Evolutionary conservation across 306 rosid genomes (phyloP).

Genomic region (Trifolium dubium): DNA sequence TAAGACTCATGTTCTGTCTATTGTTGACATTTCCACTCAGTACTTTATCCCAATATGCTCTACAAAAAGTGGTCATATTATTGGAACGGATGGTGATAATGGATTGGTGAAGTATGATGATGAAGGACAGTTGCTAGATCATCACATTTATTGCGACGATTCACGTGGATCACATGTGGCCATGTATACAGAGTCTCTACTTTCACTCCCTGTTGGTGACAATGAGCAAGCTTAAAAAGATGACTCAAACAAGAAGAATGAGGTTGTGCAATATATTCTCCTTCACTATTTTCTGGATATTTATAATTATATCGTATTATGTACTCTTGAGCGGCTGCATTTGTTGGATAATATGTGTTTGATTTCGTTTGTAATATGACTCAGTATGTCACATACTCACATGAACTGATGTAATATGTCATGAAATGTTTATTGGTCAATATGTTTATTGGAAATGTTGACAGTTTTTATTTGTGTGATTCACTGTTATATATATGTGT

Average conservation of each 20-base stretch:
- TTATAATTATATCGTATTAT: too few relatives aligned
- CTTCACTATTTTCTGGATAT: background rate
- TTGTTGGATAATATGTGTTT: too few relatives aligned
- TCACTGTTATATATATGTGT: too few relatives aligned
- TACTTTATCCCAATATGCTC: background rate
- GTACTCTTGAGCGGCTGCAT: too few relatives aligned
- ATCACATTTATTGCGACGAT: background rate
- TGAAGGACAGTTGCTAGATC: constrained; percentile 18
- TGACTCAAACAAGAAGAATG: background rate
- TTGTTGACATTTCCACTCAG: background rate
- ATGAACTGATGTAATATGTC: too few relatives aligned
- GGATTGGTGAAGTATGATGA: constrained; percentile 30
- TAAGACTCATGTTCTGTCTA: background rate
- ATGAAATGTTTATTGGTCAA: too few relatives aligned
- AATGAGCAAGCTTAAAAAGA: background rate
- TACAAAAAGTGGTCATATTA: constrained; percentile 30
- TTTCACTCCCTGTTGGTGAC: constrained; percentile 19
- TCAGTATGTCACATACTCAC: too few relatives aligned
- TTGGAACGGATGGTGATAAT: background rate
- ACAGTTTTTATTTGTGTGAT: too few relatives aligned
- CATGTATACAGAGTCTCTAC: constrained; percentile 28
- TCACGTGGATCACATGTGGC: background rate
- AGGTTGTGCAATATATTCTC: background rate
- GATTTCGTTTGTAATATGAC: too few relatives aligned
- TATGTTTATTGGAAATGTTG: too few relatives aligned